Evolutionary conservation across 1,139 yeast species (phyloP), one percentile per base, ranked within the genome.

Genomic region (Diutina ranongensis): DNA sequence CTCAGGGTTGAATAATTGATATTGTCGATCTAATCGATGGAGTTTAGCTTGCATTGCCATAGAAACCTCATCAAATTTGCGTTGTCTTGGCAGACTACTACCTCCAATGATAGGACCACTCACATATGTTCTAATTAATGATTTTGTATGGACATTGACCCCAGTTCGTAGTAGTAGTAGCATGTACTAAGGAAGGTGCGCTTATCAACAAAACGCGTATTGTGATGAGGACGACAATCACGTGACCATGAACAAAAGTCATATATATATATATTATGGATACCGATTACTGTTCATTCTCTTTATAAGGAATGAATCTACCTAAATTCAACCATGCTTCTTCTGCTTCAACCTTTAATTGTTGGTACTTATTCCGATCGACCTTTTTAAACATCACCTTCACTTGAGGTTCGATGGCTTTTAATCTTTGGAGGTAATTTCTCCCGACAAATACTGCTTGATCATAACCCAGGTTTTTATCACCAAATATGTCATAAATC

Each of bases 401-500:
- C 45, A 82, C 65, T 27, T 63, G 62, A 7, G 80, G 75, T 45
- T 78, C 70, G 32, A 72, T 59, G 3, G 59, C 61, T 46, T 58
- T 60, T 45, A 88, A 67, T 31, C 64, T 59, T 1, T 55, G 49
- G 33, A 76, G 57, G 54, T 78, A 76, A n/a, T 71, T 68, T 18
- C 72, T 72, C 15, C 68, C 58, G 38, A 84, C 86, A 60, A 81
- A 88, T 1, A 86, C 74, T 13, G 78, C 77, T 33, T 59, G 61
- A 59, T 88, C 95, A 56, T 86, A 89, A 15, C 68, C 71, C 55
- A 68, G 83, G 31, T 66, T 70, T 22, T 68, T 69, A 62, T 92
- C 97, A n/a, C 84, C 86, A 61, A 83, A 92, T 7, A 88, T 68
- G 50, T 87, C 96, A 60, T 78, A 87, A 9, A 88, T 56, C 8